Evolutionary conservation across 169 alveolate species (phyloP), one percentile per base, ranked within the genome.

Genomic region (Eimeria maxima): DNA sequence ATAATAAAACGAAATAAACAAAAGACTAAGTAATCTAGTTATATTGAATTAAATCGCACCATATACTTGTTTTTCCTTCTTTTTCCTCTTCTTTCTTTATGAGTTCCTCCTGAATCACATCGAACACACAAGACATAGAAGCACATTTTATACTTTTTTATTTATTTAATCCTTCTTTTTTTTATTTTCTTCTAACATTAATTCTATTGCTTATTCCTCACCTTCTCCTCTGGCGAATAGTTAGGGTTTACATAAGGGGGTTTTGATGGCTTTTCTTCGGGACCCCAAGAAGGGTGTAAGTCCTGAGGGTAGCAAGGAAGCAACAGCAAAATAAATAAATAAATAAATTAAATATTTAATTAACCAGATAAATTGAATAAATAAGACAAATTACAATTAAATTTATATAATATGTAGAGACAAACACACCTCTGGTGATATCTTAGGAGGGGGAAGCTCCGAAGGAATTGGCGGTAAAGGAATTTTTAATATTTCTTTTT

Each of bases 171-270:
- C 5, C 5, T 69, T 69, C 5, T 8, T 27, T 69, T 24, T 3
- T 27, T 27, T 27, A 69, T n/a, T 69, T 69, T 3, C 5, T 69
- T 69, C 10, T n/a, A 69, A 8, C 27, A 69, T 4, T 69, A 3
- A n/a, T 27, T 69, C 4, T 6, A 24, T 3, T 69, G 10, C 45
- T 7, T 69, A 69, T 14, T 57, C 5, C n/a, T 76, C 42, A 80
- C 90, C 69, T 80, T 80, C 27, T 80, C 90, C 53, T 80, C 53
- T 22, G 10, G 20, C 4, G 90, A 80, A 63, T 80, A 80, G 13
- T 80, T 33, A 3, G 90, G 90, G 69, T 80, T 80, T 22, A 80
- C 90, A 50, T 80, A 80, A 4, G 33, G 65, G 27, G 90, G 20
- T 33, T 47, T 45, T 18, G 27, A 45, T 2, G 69, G 53, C 29